Evolutionary conservation across 2,329 filamentous ascomycete species (phyloP).

Genomic region (Metarhizium guizhouense): DNA sequence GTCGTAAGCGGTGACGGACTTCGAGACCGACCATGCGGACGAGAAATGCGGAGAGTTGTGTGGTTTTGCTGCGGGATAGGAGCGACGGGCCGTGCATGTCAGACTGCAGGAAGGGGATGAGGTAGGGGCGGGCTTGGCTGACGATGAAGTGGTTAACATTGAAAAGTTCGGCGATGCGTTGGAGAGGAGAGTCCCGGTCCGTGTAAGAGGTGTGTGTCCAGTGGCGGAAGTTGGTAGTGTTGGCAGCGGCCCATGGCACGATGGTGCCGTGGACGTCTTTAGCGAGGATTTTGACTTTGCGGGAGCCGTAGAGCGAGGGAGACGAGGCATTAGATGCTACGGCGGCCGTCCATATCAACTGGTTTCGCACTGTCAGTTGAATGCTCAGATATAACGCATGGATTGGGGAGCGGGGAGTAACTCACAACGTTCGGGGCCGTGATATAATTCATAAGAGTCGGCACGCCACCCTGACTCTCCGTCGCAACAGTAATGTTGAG

Average conservation of each 20-base stretch:
- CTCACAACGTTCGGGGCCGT: slow-evolving; percentile 86
- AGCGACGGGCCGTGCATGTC: slow-evolving; percentile 69
- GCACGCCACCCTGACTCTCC: slow-evolving; percentile 63
- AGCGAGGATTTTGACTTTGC: slow-evolving; percentile 60
- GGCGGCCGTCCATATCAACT: slow-evolving; percentile 75
- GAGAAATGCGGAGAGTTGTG: slow-evolving; percentile 47
- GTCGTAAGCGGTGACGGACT: slow-evolving; percentile 68
- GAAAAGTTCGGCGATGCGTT: slow-evolving; percentile 72
- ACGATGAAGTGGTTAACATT: slow-evolving; percentile 95
- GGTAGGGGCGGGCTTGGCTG: slow-evolving; percentile 82
- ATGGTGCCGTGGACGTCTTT: slow-evolving; percentile 68
- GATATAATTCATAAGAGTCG: slow-evolving; percentile 81
- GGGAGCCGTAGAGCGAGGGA: slow-evolving; percentile 54
- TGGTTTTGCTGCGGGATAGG: slow-evolving; percentile 49
- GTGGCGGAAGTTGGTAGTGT: slow-evolving; percentile 55
- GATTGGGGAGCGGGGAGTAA: slow-evolving; percentile 15
- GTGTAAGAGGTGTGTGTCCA: slow-evolving; percentile 58
- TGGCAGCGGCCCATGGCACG: slow-evolving; percentile 60
- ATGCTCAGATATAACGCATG: not conserved
- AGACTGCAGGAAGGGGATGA: slow-evolving; percentile 75
- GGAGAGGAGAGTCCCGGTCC: slow-evolving; percentile 56
- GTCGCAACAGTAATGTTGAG: slow-evolving; percentile 88
- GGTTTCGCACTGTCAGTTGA: slow-evolving; percentile 6
- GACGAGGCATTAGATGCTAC: slow-evolving; percentile 65
- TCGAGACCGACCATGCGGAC: slow-evolving; percentile 66